phyloP scores from a whole-genome alignment of 179 eudicot genomes.

The Heliamphora pulchella region DNA sequence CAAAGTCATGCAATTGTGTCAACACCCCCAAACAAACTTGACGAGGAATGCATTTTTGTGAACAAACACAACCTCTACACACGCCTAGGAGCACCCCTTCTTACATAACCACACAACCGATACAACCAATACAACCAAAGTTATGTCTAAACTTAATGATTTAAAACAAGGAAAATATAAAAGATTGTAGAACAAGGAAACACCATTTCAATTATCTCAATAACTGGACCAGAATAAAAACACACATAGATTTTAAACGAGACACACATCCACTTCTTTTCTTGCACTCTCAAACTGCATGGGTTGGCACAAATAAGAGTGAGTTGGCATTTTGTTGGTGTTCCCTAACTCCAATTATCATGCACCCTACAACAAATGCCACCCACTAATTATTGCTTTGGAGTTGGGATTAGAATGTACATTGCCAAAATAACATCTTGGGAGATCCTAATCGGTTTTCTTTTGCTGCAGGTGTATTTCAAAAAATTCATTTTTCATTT shows the following conservation, averaged over 20 bases:
- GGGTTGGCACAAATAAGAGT: no score
- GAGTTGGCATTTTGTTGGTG: no score
- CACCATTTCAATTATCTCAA: neutral
- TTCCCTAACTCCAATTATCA: no score
- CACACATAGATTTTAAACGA: neutral
- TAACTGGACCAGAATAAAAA: conserved; percentile 1
- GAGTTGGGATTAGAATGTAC: neutral
- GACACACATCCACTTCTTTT: neutral
- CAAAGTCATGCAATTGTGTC: no score
- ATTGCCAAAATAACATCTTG: neutral
- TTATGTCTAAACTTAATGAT: neutral
- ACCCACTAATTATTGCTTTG: no score
- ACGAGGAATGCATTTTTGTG: neutral
- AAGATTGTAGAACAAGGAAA: neutral
- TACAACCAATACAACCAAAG: neutral
- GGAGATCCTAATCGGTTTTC: conserved; percentile 11
- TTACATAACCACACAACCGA: neutral
- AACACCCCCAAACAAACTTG: no score
- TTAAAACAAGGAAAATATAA: neutral
- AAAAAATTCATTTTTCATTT: conserved; percentile 67
- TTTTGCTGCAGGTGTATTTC: conserved; percentile 77
- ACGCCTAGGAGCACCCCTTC: neutral
- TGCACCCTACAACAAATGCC: no score
- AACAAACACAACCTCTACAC: neutral
- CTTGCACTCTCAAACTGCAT: no score